These are phyloP conservation scores for Piromyces sp. DNA, from an alignment of 192 early-diverging fungal genomes.

Conservation along the genomic window DNA sequence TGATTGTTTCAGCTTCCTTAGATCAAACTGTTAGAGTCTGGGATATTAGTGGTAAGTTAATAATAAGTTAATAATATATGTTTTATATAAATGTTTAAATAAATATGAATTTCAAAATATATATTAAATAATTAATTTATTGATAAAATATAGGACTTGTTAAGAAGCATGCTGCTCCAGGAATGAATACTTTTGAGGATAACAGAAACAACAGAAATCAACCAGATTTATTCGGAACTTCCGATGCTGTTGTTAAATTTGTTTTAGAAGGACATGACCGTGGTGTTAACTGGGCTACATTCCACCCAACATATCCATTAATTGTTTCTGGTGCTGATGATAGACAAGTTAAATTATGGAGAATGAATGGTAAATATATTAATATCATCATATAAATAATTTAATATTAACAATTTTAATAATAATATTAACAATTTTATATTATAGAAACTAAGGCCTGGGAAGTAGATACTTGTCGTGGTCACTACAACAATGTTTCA, in stretches of 20 bases:
- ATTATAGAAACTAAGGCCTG: constrained; percentile 80
- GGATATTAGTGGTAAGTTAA: constrained; percentile 84
- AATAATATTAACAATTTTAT: not conserved
- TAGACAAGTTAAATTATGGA: constrained; percentile 94
- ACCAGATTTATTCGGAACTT: constrained; percentile 89
- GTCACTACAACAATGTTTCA: constrained; percentile 96
- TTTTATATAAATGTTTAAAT: too few relatives aligned
- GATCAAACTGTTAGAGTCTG: constrained; percentile 98
- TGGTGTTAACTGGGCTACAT: constrained; percentile 93
- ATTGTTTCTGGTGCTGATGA: constrained; percentile 96
- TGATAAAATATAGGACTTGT: constrained; percentile 29
- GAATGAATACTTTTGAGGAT: not conserved
- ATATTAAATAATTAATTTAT: not conserved
- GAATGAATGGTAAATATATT: constrained; percentile 68
- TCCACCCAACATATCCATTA: constrained; percentile 90
- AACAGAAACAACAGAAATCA: constrained; percentile 21
- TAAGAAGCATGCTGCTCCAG: constrained; percentile 65
- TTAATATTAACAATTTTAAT: not conserved
- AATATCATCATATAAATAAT: not conserved
- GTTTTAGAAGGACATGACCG: constrained; percentile 95
- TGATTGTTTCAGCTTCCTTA: constrained; percentile 86
- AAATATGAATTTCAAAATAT: too few relatives aligned
- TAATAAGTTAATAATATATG: too few relatives aligned
- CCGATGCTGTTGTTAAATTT: constrained; percentile 92
- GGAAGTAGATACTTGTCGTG: constrained; percentile 99